Percentiles rank a stretch among this genome's conserved stretches.
These are phyloP conservation scores for Linum tenue DNA, from an alignment of 345 rosid species.

Conservation along the genomic window DNA sequence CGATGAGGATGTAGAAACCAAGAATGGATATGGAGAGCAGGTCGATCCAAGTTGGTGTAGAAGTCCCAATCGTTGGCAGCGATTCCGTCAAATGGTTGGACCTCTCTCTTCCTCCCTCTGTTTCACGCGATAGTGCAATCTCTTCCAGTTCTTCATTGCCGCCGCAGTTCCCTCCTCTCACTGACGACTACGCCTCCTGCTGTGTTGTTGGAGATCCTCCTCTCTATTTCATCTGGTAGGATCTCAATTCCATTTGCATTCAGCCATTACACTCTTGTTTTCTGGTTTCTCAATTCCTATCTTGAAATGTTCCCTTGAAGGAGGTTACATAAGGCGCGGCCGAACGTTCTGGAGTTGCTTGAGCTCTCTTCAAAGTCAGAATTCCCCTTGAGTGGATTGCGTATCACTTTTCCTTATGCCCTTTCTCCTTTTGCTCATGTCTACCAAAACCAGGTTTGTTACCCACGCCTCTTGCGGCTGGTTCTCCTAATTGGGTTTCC, in stretches of 20 bases:
- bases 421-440: conserved; percentile 69
- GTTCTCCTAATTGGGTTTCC: too few relatives aligned
- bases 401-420: conserved; percentile 44
- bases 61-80: conserved; percentile 60
- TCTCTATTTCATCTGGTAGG: conserved; percentile 40
- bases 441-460: conserved; percentile 35
- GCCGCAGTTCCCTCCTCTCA: conserved; percentile 27
- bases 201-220: conserved; percentile 34
- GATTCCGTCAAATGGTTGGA: conserved; percentile 61
- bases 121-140: neutral
- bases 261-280: neutral
- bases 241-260: neutral
- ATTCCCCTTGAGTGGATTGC: conserved; percentile 46
- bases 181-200: conserved; percentile 51
- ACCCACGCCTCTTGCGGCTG: neutral
- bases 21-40: conserved; percentile 13
- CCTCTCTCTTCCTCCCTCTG: conserved; percentile 28
- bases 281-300: neutral
- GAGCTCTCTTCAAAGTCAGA: conserved; percentile 43
- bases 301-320: conserved; percentile 19
- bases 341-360: conserved; percentile 51
- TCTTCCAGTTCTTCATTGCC: neutral
- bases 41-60: conserved; percentile 41
- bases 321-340: conserved; percentile 41
- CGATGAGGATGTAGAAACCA: too few relatives aligned